phyloP scores from a whole-genome alignment of 352 stramenopile species.

The Phytopythium boreale region DNA sequence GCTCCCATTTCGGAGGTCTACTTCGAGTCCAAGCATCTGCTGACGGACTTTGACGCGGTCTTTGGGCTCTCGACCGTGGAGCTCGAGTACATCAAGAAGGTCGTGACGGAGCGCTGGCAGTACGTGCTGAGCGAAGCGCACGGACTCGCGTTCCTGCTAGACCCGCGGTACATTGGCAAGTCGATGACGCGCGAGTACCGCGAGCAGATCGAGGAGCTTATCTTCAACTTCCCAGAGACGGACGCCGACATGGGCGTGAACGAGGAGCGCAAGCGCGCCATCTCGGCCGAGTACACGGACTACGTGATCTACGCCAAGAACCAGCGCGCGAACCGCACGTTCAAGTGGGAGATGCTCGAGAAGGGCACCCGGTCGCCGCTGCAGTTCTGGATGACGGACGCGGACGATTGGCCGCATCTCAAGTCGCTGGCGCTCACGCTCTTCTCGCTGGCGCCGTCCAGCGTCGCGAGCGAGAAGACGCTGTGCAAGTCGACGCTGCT shows the following conservation, averaged over 20 bases:
- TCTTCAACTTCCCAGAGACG: constrained; percentile 77
- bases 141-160: constrained; percentile 65
- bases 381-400: constrained; percentile 79
- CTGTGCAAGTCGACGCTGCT: constrained; percentile 62
- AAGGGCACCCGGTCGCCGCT: constrained; percentile 73
- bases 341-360: constrained; percentile 85
- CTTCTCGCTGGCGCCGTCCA: constrained; percentile 75
- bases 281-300: constrained; percentile 71
- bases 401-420: constrained; percentile 75
- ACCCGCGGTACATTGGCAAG: constrained; percentile 80
- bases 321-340: constrained; percentile 72
- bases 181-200: constrained; percentile 81
- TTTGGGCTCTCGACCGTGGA: constrained; percentile 68
- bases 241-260: constrained; percentile 61
- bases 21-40: constrained; percentile 75
- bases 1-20: constrained; percentile 80
- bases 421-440: constrained; percentile 72
- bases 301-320: constrained; percentile 85
- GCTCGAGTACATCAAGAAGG: constrained; percentile 80
- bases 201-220: constrained; percentile 81
- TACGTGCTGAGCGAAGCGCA: constrained; percentile 78
- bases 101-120: constrained; percentile 71
- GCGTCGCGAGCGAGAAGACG: constrained; percentile 66
- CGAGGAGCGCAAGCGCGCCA: constrained; percentile 65
- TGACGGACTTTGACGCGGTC: constrained; percentile 74